phyloP scores from a whole-genome alignment of 2,329 filamentous ascomycete species.

The Onygenales sp. region DNA sequence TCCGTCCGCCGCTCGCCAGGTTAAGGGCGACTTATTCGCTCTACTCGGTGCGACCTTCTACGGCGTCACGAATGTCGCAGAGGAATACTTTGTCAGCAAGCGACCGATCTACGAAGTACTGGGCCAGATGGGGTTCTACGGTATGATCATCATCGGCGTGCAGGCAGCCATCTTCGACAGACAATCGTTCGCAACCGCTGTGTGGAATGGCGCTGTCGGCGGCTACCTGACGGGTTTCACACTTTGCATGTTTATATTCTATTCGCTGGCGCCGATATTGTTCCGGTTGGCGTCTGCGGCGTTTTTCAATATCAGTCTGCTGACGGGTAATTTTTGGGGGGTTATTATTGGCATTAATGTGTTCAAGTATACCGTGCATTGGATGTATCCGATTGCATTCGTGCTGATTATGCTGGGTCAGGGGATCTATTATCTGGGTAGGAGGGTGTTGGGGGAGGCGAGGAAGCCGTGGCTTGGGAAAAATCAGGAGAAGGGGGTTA shows the following conservation, averaged over 20 bases:
- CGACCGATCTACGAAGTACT: constrained; percentile 87
- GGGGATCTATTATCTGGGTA: constrained; percentile 77
- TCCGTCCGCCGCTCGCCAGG: constrained; percentile 47
- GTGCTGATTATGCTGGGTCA: constrained; percentile 82
- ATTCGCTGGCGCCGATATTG: constrained; percentile 75
- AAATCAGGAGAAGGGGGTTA: constrained; percentile 72
- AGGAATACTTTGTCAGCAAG: constrained; percentile 87
- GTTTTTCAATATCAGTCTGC: constrained; percentile 90
- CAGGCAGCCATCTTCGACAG: constrained; percentile 92
- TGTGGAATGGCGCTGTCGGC: constrained; percentile 58
- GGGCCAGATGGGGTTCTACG: constrained; percentile 81
- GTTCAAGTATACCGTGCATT: constrained; percentile 72
- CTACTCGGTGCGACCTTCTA: constrained; percentile 84
- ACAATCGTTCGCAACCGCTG: constrained; percentile 52
- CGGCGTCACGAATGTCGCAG: constrained; percentile 79
- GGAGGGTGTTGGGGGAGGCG: constrained; percentile 72
- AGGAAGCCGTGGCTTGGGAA: constrained; percentile 91
- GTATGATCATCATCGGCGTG: constrained; percentile 79
- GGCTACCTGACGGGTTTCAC: constrained; percentile 91
- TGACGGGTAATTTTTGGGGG: constrained; percentile 96
- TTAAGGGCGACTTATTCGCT: constrained; percentile 91
- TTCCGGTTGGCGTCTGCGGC: constrained; percentile 84
- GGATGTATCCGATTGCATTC: constrained; percentile 91
- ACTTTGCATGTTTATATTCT: constrained; percentile 72
- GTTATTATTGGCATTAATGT: constrained; percentile 84